These are phyloP conservation scores for Moniliella sp. DNA, from an alignment of 1,284 basidiomycete genomes.

Conservation along the genomic window DNA sequence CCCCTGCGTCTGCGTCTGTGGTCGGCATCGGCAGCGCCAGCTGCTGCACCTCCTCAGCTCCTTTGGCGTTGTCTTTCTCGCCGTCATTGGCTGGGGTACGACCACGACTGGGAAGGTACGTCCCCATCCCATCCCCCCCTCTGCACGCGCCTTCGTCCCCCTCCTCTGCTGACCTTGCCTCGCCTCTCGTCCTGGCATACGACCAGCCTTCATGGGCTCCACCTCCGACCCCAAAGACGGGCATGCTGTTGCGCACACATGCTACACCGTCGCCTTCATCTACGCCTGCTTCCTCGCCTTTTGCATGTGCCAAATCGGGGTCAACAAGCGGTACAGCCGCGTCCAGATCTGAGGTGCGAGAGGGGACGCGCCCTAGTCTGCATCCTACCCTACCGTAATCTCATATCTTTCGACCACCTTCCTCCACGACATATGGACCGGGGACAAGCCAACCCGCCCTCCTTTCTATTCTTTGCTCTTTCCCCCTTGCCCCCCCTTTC, in stretches of 20 bases:
- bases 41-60: constrained; percentile 40
- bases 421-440: no score
- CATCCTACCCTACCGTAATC: no score
- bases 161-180: neutral
- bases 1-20: neutral
- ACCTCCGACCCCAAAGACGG: constrained; percentile 38
- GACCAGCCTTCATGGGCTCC: constrained; percentile 37
- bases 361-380: no score
- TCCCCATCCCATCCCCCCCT: neutral
- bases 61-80: constrained; percentile 40
- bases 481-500: no score
- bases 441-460: no score
- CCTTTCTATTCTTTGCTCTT: no score
- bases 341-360: constrained; percentile 21
- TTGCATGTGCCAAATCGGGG: constrained; percentile 38
- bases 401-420: no score
- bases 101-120: neutral
- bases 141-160: no score
- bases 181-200: constrained; percentile 5
- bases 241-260: constrained; percentile 35
- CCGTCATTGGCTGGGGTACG: constrained; percentile 25
- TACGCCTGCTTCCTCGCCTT: constrained; percentile 39
- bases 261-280: constrained; percentile 39
- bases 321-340: constrained; percentile 21
- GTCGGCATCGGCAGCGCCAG: constrained; percentile 22